Conservation (phyloP, 164 flowering plant species). For the Magnolia changhungtana region DNA sequence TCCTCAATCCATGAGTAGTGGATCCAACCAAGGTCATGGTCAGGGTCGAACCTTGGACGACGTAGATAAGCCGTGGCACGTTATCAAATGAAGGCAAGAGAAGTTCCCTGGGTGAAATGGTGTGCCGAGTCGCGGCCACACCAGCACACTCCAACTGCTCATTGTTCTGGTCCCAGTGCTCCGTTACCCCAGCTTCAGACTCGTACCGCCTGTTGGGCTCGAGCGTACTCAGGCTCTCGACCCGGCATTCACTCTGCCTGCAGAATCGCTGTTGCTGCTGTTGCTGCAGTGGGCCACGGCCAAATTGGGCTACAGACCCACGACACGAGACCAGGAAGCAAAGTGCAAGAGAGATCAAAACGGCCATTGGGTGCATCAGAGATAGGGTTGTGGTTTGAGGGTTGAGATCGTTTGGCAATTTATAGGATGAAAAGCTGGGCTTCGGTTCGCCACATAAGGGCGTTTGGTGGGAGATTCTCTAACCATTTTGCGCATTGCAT, state of each 20-base stretch:
- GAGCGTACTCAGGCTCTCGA: conserved; percentile 35
- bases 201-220: conserved; percentile 33
- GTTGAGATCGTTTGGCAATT: background rate
- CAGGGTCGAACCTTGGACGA: conserved; percentile 31
- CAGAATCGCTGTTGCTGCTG: conserved; percentile 16
- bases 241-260: conserved; percentile 27
- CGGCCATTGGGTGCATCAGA: background rate
- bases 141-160: conserved; percentile 56
- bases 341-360: background rate
- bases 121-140: conserved; percentile 28
- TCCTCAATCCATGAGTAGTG: background rate
- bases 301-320: conserved; percentile 9
- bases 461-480: background rate
- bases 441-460: background rate
- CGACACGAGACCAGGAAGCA: conserved; percentile 3
- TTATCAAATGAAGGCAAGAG: conserved; percentile 41
- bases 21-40: background rate
- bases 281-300: conserved; percentile 10
- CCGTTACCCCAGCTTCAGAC: conserved; percentile 48
- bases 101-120: conserved; percentile 44
- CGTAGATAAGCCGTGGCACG: conserved; percentile 42
- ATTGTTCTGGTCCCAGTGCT: conserved; percentile 41
- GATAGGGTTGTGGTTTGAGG: background rate
- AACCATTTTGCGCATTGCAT: conserved; percentile 6
- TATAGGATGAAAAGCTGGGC: background rate